phyloP scores from a whole-genome alignment of 31 red algal species.

The Asparagopsis taxiformis region DNA sequence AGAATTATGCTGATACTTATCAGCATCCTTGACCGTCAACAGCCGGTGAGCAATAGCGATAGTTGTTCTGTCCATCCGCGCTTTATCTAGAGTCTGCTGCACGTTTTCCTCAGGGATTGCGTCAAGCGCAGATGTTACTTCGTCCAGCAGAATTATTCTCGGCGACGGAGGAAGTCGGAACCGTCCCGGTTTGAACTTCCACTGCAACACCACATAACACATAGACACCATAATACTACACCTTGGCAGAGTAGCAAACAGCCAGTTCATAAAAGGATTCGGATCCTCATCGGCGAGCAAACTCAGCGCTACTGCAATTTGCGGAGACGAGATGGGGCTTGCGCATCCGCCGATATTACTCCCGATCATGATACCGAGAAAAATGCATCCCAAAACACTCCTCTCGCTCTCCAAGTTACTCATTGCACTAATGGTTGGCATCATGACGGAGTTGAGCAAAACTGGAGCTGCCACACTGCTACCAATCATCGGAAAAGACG shows the following conservation, averaged over 20 bases:
- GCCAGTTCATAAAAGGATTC: conserved; percentile 91
- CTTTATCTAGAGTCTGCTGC: too few relatives aligned
- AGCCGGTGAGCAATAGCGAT: too few relatives aligned
- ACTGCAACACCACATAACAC: conserved; percentile 48
- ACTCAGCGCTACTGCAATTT: conserved; percentile 88
- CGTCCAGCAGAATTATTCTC: too few relatives aligned
- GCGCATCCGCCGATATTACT: conserved; percentile 95
- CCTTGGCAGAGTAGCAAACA: conserved; percentile 61
- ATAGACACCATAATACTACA: conserved; percentile 56
- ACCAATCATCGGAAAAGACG: conserved; percentile 84
- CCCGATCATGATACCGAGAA: conserved; percentile 85
- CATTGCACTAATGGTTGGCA: conserved; percentile 74
- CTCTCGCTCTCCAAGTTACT: conserved; percentile 33
- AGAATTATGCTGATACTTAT: too few relatives aligned
- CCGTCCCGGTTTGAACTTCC: conserved; percentile 50
- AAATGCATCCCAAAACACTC: conserved; percentile 77
- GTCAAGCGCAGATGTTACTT: too few relatives aligned
- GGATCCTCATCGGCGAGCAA: conserved; percentile 45
- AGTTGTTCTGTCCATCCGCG: too few relatives aligned
- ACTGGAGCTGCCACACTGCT: conserved; percentile 97
- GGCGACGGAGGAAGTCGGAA: conserved; percentile 64
- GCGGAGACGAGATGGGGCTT: conserved; percentile 94
- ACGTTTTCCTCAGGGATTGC: too few relatives aligned
- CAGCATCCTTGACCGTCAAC: too few relatives aligned
- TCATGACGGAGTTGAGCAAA: conserved; percentile 83